phyloP scores from a whole-genome alignment of 306 rosid species.

The Pterocarpus santalinus region DNA sequence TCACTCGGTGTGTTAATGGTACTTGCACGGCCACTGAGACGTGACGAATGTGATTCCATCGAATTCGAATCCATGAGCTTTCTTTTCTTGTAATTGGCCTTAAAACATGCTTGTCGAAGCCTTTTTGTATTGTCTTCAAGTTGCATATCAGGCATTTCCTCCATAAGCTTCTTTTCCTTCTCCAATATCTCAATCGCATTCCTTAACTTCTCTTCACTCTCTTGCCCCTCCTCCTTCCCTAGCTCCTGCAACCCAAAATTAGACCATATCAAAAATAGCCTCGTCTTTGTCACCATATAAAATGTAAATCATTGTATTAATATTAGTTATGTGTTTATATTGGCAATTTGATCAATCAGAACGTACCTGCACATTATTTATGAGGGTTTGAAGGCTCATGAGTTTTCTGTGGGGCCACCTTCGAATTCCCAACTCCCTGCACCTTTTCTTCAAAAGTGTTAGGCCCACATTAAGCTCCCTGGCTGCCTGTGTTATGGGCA shows the following conservation, averaged over 20 bases:
- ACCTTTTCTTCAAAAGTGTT: conserved; percentile 82
- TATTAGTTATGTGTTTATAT: neutral
- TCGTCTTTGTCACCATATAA: too few relatives aligned
- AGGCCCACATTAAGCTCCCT: conserved; percentile 80
- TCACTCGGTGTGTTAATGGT: neutral
- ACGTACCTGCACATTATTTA: conserved; percentile 71
- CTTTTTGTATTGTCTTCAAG: conserved; percentile 70
- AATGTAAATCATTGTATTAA: neutral
- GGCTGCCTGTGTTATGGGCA: conserved; percentile 89
- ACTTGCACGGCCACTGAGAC: neutral
- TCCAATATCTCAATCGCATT: conserved; percentile 67
- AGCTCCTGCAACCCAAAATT: conserved; percentile 54
- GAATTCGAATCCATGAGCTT: conserved; percentile 49
- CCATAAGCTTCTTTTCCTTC: conserved; percentile 76
- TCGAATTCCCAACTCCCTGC: conserved; percentile 81
- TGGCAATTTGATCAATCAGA: neutral
- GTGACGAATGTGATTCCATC: conserved; percentile 6
- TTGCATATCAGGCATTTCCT: conserved; percentile 78
- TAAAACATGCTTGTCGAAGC: conserved; percentile 90
- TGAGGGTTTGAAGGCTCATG: conserved; percentile 82
- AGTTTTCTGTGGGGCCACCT: conserved; percentile 97
- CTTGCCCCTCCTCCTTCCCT: conserved; percentile 57
- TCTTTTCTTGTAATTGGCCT: conserved; percentile 90
- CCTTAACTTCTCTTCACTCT: conserved; percentile 57
- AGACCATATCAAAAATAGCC: neutral